Percentiles rank a stretch among this genome's conserved stretches.
Conservation (phyloP, 192 early-diverging fungal genomes). For the Linnemannia exigua region DNA sequence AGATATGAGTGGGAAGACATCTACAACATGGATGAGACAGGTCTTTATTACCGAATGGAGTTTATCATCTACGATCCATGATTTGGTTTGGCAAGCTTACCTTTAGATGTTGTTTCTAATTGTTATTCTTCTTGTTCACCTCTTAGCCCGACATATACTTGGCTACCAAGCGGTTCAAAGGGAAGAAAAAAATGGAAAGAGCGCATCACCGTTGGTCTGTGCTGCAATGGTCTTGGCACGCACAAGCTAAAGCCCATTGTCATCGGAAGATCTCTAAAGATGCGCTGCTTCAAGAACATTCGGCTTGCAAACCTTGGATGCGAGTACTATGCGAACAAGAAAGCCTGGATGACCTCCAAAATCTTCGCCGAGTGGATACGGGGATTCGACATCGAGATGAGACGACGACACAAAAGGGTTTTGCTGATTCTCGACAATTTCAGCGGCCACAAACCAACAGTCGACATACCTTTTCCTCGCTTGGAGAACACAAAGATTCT, state of each 20-base stretch:
- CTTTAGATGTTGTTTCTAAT: constrained; percentile 60
- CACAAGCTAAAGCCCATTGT: not conserved
- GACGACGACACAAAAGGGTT: not conserved
- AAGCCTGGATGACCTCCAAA: constrained; percentile 64
- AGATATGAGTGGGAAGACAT: constrained; percentile 67
- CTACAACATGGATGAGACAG: constrained; percentile 69
- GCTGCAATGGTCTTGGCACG: not conserved
- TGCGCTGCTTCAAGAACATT: constrained; percentile 7
- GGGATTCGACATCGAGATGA: not conserved
- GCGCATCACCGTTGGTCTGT: constrained; percentile 16
- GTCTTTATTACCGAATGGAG: constrained; percentile 63
- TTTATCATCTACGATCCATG: constrained; percentile 41
- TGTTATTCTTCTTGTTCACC: constrained; percentile 59
- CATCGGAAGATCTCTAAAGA: constrained; percentile 4
- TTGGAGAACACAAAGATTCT: not conserved
- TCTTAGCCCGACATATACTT: constrained; percentile 69
- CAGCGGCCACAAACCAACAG: not conserved
- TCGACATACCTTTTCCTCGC: not conserved
- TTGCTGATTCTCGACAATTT: constrained; percentile 2
- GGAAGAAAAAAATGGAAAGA: constrained; percentile 52
- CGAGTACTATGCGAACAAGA: constrained; percentile 62
- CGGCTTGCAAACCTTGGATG: constrained; percentile 36
- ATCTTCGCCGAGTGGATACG: constrained; percentile 62
- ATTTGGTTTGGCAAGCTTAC: not conserved
- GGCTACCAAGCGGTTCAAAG: constrained; percentile 63